phyloP scores from a whole-genome alignment of 306 rosid species.

The Castanea mollissima region DNA sequence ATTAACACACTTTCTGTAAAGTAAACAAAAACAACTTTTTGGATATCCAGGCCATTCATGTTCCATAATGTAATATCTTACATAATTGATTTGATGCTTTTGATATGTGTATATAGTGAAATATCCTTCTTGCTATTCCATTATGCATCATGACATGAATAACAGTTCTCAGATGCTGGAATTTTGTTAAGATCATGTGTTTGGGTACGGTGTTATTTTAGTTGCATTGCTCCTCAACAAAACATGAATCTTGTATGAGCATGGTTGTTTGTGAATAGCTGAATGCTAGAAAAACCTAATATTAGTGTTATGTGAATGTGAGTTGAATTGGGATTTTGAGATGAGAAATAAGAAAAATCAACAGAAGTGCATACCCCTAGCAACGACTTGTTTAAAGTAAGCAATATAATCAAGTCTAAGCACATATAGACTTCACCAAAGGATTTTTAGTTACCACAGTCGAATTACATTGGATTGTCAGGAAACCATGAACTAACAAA shows the following conservation, averaged over 20 bases:
- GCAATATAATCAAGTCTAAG: too few species aligned
- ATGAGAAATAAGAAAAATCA: too few species aligned
- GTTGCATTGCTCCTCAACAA: background rate
- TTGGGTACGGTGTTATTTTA: background rate
- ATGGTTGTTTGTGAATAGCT: constrained; percentile 11
- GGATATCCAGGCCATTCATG: background rate
- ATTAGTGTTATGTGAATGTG: background rate
- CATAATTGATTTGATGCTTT: constrained; percentile 13
- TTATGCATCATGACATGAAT: background rate
- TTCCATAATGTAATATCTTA: constrained; percentile 8
- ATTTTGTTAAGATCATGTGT: background rate
- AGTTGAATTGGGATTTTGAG: background rate
- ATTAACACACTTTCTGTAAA: constrained; percentile 16
- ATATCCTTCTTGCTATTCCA: background rate
- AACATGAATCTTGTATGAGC: background rate
- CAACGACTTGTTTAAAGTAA: too few species aligned
- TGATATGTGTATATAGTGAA: constrained; percentile 20
- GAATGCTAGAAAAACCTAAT: background rate
- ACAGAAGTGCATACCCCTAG: too few species aligned
- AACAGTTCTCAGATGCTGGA: constrained; percentile 2
- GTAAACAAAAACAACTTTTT: constrained; percentile 15
- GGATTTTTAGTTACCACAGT: too few species aligned
- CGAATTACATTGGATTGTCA: too few species aligned
- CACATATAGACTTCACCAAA: too few species aligned
- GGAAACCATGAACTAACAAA: too few species aligned